Evolutionary conservation across 106 monocot species (phyloP).

Genomic region (Narthecium ossifragum): DNA sequence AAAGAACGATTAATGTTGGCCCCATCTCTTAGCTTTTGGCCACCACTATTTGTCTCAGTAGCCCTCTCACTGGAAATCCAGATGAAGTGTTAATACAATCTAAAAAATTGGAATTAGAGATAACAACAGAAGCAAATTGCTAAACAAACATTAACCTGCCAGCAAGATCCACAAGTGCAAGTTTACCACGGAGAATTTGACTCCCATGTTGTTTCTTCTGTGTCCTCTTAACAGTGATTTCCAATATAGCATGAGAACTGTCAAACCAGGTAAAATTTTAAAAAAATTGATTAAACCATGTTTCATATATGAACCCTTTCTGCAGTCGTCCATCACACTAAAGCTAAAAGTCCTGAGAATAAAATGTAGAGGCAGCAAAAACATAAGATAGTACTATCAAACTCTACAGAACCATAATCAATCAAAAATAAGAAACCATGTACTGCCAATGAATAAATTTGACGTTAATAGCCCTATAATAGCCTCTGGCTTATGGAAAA

Average conservation of each 20-base stretch:
- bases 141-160: constrained; percentile 49
- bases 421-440: too few species aligned
- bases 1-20: constrained; percentile 94
- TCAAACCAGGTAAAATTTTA: constrained; percentile 1
- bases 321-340: too few species aligned
- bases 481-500: too few species aligned
- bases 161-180: constrained; percentile 97
- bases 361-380: too few species aligned
- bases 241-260: constrained; percentile 96
- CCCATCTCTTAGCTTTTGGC: constrained; percentile 96
- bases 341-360: too few species aligned
- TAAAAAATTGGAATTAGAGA: not conserved
- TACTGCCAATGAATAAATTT: too few species aligned
- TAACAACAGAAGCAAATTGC: not conserved
- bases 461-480: too few species aligned
- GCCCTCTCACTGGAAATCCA: constrained; percentile 70
- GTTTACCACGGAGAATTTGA: constrained; percentile 91
- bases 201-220: constrained; percentile 52
- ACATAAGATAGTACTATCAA: too few species aligned
- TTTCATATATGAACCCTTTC: too few species aligned
- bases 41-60: constrained; percentile 82
- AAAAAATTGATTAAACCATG: too few species aligned
- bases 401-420: too few species aligned
- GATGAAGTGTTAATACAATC: not conserved
- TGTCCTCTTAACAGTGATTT: constrained; percentile 87